Base-by-base conservation (phyloP, 129 eudicot species). In the Mikania micrantha region DNA sequence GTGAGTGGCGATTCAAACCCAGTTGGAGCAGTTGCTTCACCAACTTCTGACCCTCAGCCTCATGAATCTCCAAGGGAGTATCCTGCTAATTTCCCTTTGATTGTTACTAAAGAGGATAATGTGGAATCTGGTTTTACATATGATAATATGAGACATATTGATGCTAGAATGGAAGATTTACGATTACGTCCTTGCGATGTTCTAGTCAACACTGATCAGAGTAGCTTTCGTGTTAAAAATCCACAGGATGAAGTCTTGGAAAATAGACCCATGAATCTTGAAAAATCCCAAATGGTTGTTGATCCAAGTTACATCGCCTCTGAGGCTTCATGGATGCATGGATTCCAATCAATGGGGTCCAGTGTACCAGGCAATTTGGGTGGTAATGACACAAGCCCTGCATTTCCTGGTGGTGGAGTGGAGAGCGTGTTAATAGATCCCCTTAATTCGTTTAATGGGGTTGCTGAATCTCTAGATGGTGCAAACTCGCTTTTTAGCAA, bases 401-500 rank as follows among this genome's bases (percentile, higher is more conserved):
- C 25, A 0, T 68, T 61, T 61, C 40, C 65, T 50, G 70, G 76
- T 40, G 48, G 76, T 59, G 79, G 47, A 61, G 65, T 32, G 12
- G 87, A 70, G 12, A 16, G 63, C 61, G 42, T 49, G 56, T 64
- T 53, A 53, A 68, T 44, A 48, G 80, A 80, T 53, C 58, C 80
- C 41, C 47, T 75, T 34, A 78, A 78, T 38, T 88, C 87, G 19
- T 78, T 83, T 64, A 64, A 70, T 34, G 70, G 77, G 73, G 73
- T 66, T 70, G 83, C 71, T 62, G 85, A 85, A 65, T 9, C 77
- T 29, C 81, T 54, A 63, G 94, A 91, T 54, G 79, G 66, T 73
- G 61, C 88, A 41, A 80, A 78, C 41, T 93, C 96, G 13, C 85
- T 88, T 3, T 93, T 84, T 66, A 81, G 90, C 58, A 83, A 88